Conservation (phyloP, 257 asterid species). For the Gardenia jasminoides region DNA sequence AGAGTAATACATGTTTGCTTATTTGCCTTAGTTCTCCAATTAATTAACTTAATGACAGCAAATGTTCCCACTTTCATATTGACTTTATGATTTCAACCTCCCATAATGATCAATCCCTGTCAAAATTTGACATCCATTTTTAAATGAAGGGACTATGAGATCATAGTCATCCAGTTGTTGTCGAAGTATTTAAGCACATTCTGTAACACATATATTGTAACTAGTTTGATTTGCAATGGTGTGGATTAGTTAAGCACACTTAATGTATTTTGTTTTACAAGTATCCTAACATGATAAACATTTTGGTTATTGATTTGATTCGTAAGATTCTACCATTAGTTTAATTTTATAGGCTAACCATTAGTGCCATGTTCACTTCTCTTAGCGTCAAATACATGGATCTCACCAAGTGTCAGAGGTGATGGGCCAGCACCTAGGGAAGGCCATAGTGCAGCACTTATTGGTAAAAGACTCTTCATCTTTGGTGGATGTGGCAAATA, state of each 20-base stretch:
- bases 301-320: background rate
- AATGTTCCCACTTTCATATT: background rate
- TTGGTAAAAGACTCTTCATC: slow-evolving; percentile 85
- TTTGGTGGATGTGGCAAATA: slow-evolving; percentile 95
- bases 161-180: background rate
- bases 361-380: slow-evolving; percentile 14
- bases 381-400: slow-evolving; percentile 81
- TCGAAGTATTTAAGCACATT: background rate
- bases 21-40: background rate
- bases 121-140: background rate
- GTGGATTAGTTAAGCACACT: no score
- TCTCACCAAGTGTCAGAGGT: slow-evolving; percentile 77
- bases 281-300: background rate
- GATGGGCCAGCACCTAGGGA: slow-evolving; percentile 93
- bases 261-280: no score
- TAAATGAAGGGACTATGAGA: background rate
- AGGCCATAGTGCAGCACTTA: slow-evolving; percentile 95
- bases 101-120: background rate
- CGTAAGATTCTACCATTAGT: background rate
- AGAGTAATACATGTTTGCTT: background rate
- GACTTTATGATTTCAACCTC: background rate
- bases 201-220: no score
- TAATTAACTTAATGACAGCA: background rate
- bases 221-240: no score
- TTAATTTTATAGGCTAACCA: background rate